Base-by-base conservation (phyloP, 164 flowering plant species). In the Malania oleifera region DNA sequence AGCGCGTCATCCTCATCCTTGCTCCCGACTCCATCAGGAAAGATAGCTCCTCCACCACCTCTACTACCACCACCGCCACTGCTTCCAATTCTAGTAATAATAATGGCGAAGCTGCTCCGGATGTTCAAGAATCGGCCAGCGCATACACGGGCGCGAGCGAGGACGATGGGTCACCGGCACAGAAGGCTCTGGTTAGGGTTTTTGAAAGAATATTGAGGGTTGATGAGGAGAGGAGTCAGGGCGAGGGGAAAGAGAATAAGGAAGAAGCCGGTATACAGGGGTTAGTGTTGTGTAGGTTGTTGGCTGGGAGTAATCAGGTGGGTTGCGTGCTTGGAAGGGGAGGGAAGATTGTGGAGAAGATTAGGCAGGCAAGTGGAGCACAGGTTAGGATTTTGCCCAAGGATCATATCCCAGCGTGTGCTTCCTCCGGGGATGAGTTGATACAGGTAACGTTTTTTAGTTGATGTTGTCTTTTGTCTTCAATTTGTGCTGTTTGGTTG, bases 371-470 rank as follows among this genome's bases (percentile, higher is more conserved):
- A 26, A 66, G 54, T 46, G 70, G 70, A 15, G 70, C 67, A 5
- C 58, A 61, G 8, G 12, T 70, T 43, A 58, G 56, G 67, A 38
- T 66, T 26, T 23, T 57, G 5, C 52, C 64, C 24, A 44, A 43
- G 50, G 74, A 66, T 34, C 64, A 66, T 13, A n/a, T 66, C 48
- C 70, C 67, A 1, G 26, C 47, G 1, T 64, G 55, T 24, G 71
- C 64, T 17, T 39, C 49, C 10, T 62, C 57, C 1, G 62, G 62
- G 3, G 87, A 80, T 56, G 79, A 77, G 52, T 43, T 82, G 55
- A 70, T 82, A 57, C 76, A 77, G 82, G 87, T 78, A 66, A 25
- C 17, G 8, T 20, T 25, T 25, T 40, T 13, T 9, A 24, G 43
- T 3, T 38, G 10, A 3, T 1, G 37, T 18, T 17, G 3, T 5